These are phyloP conservation scores for Phycomyces blakesleeanus DNA, from an alignment of 192 early-diverging fungal genomes.

Conservation along the genomic window DNA sequence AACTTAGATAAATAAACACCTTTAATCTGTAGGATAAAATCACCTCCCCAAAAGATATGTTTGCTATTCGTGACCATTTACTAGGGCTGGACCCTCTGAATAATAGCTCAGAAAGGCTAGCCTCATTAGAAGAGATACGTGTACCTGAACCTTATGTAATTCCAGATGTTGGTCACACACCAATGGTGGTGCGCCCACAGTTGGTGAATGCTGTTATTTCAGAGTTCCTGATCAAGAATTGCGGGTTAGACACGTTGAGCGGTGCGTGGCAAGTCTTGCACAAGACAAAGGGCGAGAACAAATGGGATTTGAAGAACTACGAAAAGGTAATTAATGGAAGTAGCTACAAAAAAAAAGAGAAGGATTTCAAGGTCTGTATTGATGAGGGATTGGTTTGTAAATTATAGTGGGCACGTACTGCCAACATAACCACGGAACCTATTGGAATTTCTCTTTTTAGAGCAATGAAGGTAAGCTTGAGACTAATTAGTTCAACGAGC, in stretches of 20 bases:
- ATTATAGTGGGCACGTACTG: slow-evolving; percentile 45
- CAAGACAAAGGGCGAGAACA: slow-evolving; percentile 50
- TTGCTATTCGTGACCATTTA: slow-evolving; percentile 38
- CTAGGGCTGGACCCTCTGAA: slow-evolving; percentile 12
- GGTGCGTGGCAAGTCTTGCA: slow-evolving; percentile 49
- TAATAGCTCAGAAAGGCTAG: slow-evolving; percentile 9
- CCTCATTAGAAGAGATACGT: neutral
- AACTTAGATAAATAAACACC: neutral
- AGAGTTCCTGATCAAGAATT: slow-evolving; percentile 51
- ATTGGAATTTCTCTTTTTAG: slow-evolving; percentile 40
- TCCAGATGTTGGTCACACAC: slow-evolving; percentile 44
- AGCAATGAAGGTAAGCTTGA: slow-evolving; percentile 45
- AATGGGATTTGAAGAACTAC: slow-evolving; percentile 58
- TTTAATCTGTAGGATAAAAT: slow-evolving; percentile 39
- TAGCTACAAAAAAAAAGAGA: no score
- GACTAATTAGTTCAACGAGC: no score
- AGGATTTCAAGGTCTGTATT: neutral
- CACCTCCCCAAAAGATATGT: slow-evolving; percentile 36
- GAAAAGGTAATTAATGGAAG: slow-evolving; percentile 60
- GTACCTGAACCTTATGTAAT: slow-evolving; percentile 40
- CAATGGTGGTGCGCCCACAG: slow-evolving; percentile 49
- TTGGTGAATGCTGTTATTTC: slow-evolving; percentile 50
- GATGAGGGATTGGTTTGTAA: neutral
- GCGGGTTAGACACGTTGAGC: slow-evolving; percentile 43
- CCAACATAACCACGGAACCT: slow-evolving; percentile 41